A percentile compares a stretch with the other conserved stretches of the same genome.
phyloP scores from a whole-genome alignment of 176 grass and related monocot species.

The Phragmites australis region DNA sequence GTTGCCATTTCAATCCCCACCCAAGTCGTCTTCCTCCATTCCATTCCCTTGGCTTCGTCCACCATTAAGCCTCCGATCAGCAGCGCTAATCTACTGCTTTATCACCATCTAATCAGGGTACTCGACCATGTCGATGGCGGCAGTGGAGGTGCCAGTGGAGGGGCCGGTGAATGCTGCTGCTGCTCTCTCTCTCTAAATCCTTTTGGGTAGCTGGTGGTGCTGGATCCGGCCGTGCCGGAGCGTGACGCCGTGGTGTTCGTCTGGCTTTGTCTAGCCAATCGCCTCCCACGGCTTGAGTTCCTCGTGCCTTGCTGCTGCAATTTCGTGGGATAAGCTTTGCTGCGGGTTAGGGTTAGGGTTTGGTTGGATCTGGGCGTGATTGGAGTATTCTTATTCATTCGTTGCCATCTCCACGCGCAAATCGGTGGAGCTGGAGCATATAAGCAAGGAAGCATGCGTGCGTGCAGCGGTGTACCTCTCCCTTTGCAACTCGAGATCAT shows the following conservation, averaged over 20 bases:
- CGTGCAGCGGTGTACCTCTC: neutral
- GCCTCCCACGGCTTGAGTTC: neutral
- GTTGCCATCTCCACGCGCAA: neutral
- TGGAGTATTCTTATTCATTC: neutral
- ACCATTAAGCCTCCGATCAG: neutral
- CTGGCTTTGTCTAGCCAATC: neutral
- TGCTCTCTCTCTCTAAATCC: too few relatives aligned
- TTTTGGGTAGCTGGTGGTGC: neutral
- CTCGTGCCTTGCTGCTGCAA: neutral
- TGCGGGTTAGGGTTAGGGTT: conserved; percentile 26
- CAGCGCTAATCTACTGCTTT: neutral
- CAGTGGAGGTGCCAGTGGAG: conserved; percentile 29
- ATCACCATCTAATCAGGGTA: neutral
- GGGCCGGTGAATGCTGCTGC: conserved; percentile 35
- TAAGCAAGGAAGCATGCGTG: neutral
- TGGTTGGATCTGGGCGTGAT: neutral
- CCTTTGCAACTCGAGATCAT: neutral
- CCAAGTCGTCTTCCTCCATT: neutral
- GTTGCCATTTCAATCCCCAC: neutral
- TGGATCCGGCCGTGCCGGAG: conserved; percentile 37
- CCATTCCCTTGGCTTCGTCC: too few relatives aligned
- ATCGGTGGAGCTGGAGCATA: neutral
- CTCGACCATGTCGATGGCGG: conserved; percentile 20
- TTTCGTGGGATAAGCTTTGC: neutral
- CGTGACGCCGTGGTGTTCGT: neutral